Evolutionary conservation across 1,139 yeast species (phyloP).

Genomic region (Torulaspora globosa): DNA sequence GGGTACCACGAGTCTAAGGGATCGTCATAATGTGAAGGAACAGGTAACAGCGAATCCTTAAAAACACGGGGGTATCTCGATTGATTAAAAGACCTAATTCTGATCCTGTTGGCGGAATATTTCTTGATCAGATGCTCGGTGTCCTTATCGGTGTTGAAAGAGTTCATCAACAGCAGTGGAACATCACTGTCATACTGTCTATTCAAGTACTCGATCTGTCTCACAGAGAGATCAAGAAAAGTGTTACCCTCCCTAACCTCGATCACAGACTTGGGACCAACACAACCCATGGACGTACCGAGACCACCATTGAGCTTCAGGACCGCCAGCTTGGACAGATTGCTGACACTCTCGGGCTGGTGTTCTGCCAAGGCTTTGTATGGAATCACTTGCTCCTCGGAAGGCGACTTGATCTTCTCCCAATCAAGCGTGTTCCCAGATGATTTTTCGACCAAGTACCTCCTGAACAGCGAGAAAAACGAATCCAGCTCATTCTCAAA

Average conservation of each 20-base stretch:
- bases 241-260: constrained; percentile 99
- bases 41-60: constrained; percentile 92
- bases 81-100: constrained; percentile 95
- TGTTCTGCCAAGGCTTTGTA: constrained; percentile 49
- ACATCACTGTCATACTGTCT: constrained; percentile 89
- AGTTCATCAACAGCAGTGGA: constrained; percentile 94
- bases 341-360: constrained; percentile 38
- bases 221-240: constrained; percentile 87
- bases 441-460: constrained; percentile 87
- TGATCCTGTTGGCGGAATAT: constrained; percentile 93
- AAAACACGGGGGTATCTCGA: constrained; percentile 93
- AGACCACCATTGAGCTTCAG: constrained; percentile 95
- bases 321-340: constrained; percentile 84
- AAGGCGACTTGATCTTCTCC: constrained; percentile 94
- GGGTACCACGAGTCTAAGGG: constrained; percentile 91
- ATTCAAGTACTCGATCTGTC: constrained; percentile 95
- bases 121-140: constrained; percentile 93
- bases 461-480: constrained; percentile 87
- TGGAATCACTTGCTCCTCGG: constrained; percentile 80
- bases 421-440: constrained; percentile 81
- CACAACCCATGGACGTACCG: constrained; percentile 99
- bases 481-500: constrained; percentile 94
- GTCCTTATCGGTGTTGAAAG: constrained; percentile 95
- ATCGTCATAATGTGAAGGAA: constrained; percentile 74
- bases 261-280: constrained; percentile 96